phyloP scores from a whole-genome alignment of 495 filamentous ascomycete species.

The Penicillium verhagenii region DNA sequence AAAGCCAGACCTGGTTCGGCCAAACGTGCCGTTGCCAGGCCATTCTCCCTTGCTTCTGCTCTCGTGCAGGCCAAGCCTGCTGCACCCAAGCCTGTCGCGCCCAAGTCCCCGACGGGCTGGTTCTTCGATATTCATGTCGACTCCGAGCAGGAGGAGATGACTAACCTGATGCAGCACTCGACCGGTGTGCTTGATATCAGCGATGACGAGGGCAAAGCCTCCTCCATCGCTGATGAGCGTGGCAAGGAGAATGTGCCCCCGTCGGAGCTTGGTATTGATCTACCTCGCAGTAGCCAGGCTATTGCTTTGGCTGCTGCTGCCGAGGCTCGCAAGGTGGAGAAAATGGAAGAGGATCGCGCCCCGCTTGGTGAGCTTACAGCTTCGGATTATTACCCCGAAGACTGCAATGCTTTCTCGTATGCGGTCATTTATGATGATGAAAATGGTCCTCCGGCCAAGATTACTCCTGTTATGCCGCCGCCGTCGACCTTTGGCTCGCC shows the following conservation, averaged over 20 bases:
- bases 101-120: constrained; percentile 66
- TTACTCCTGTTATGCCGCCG: constrained; percentile 10
- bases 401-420: constrained; percentile 60
- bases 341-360: constrained; percentile 56
- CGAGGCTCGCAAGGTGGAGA: constrained; percentile 32
- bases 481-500: constrained; percentile 8
- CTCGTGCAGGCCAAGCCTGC: constrained; percentile 47
- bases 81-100: constrained; percentile 28
- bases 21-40: constrained; percentile 42
- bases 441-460: constrained; percentile 28
- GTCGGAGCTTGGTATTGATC: constrained; percentile 32
- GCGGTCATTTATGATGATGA: constrained; percentile 60
- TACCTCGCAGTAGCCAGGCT: constrained; percentile 27
- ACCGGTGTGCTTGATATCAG: constrained; percentile 82
- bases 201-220: constrained; percentile 48
- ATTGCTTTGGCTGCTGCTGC: constrained; percentile 26
- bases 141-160: constrained; percentile 80
- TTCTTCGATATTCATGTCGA: constrained; percentile 96
- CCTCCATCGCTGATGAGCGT: constrained; percentile 44
- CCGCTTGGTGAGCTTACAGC: constrained; percentile 70
- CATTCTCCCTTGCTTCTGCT: constrained; percentile 79
- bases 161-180: constrained; percentile 87
- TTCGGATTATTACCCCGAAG: constrained; percentile 70
- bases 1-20: constrained; percentile 52
- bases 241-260: constrained; percentile 91